These are phyloP conservation scores for Mimosa pudica DNA, from an alignment of 306 rosid species.

Conservation along the genomic window DNA sequence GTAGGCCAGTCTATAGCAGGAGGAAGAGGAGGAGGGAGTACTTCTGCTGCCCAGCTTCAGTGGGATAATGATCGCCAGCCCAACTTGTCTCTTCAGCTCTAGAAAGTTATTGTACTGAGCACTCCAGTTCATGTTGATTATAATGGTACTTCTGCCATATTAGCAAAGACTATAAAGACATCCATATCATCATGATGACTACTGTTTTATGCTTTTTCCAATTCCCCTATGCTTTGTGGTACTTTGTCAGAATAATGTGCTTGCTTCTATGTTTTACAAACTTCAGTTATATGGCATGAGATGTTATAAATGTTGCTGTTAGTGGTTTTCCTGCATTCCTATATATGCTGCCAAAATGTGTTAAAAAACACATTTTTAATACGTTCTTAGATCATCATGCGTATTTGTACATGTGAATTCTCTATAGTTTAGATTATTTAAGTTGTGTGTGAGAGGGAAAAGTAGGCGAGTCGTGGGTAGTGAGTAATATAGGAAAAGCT, in stretches of 20 bases:
- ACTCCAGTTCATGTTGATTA: not conserved
- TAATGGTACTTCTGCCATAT: not conserved
- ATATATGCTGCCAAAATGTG: not conserved
- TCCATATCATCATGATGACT: not conserved
- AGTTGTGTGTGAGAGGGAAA: not conserved
- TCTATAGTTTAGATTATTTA: not conserved
- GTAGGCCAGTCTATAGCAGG: not conserved
- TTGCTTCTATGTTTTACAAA: not conserved
- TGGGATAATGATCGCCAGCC: not conserved
- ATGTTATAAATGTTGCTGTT: not conserved
- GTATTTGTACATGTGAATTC: not conserved
- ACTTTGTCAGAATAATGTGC: constrained; percentile 1
- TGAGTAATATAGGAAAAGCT: constrained; percentile 9
- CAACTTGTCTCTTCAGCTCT: constrained; percentile 27
- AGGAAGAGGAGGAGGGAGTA: not conserved
- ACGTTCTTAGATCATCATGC: no score
- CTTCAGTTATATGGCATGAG: not conserved
- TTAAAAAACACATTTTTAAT: no score
- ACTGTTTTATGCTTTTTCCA: not conserved
- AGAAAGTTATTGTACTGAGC: not conserved
- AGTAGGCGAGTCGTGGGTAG: not conserved
- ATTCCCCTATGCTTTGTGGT: not conserved
- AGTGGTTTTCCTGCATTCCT: not conserved
- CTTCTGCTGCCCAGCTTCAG: constrained; percentile 14
- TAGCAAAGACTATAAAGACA: not conserved